Base-by-base conservation (phyloP, 495 filamentous ascomycete genomes). In the Astrothelium macrocarpum region DNA sequence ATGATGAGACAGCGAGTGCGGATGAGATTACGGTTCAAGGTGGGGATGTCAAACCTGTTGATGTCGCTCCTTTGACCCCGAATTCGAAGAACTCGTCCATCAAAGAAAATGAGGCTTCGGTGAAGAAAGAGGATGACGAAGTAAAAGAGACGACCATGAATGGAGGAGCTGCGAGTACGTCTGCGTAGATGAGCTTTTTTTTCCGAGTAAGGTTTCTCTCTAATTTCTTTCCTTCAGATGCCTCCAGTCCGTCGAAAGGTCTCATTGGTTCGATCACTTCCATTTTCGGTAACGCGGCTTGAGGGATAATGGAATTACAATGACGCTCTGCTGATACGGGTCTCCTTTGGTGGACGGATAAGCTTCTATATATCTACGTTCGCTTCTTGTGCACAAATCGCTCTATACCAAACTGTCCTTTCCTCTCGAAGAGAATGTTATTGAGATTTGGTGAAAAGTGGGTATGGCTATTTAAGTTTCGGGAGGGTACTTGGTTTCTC, bases 11-110 rank as follows among this genome's bases (percentile, higher is more conserved):
- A 28, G 20, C 49, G 7, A 29, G 23, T 16, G 16, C 49, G 7
- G 49, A 56, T 29, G 49, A 56, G 49, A 56, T 56, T 20, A 56
- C 49, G 9, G 49, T 56, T 25, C 12, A 56, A 16, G 49, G 49
- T 9, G 9, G 20, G 7, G 23, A 29, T 28, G 49, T 16, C 20
- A 9, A 56, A 9, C 9, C 9, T 29, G 25, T 25, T 9, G 49
- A n/a, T 56, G 49, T 2, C n/a, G 20, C 5, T 16, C 10, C 11
- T 25, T 56, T 14, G 34, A 39, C 34, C 49, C 25, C 25, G 5
- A 4, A 16, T 2, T 56, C 49, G 5, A 20, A 5, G 11, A 18
- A 23, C 11, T n/a, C n/a, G n/a, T n/a, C 20, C 14, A 49, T 23
- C 45, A 49, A 49, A 18, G 14, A 20, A 23, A 23, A 20, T 23